These are phyloP conservation scores for Nannochloris sp. DNA, from an alignment of 139 green algal species.

Conservation along the genomic window DNA sequence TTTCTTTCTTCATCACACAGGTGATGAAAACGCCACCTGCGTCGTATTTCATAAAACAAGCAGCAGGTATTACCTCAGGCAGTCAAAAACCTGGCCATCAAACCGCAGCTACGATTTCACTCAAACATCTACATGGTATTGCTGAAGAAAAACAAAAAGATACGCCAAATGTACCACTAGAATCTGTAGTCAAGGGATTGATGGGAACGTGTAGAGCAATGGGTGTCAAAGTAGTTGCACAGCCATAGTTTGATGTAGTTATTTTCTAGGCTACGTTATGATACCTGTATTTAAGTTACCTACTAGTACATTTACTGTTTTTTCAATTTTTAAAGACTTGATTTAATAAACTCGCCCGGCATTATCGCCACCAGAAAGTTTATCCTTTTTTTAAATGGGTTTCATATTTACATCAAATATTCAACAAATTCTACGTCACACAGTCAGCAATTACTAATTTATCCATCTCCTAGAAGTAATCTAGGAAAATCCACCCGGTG, in stretches of 20 bases:
- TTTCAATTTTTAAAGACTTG: too few species aligned
- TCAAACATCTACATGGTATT: constrained; percentile 95
- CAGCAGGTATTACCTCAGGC: constrained; percentile 59
- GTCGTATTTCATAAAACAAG: constrained; percentile 83
- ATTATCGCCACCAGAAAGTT: too few species aligned
- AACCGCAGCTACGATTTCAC: constrained; percentile 54
- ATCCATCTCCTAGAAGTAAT: not conserved
- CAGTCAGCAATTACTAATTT: not conserved
- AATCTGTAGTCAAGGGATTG: constrained; percentile 65
- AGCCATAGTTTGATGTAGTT: too few species aligned
- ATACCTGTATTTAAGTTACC: too few species aligned
- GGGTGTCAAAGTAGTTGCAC: constrained; percentile 75
- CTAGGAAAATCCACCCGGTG: too few species aligned
- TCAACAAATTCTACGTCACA: not conserved
- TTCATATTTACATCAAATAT: too few species aligned
- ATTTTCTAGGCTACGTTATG: too few species aligned
- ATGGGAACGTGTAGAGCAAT: constrained; percentile 80
- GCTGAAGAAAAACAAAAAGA: constrained; percentile 80
- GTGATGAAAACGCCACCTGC: constrained; percentile 74
- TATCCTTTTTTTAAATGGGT: too few species aligned
- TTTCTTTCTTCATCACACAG: constrained; percentile 4
- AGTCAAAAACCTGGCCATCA: constrained; percentile 72
- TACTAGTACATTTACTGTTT: too few species aligned
- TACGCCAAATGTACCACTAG: constrained; percentile 51
- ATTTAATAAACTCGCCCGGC: too few species aligned